phyloP scores from a whole-genome alignment of 345 rosid species.

The Populus deltoides region DNA sequence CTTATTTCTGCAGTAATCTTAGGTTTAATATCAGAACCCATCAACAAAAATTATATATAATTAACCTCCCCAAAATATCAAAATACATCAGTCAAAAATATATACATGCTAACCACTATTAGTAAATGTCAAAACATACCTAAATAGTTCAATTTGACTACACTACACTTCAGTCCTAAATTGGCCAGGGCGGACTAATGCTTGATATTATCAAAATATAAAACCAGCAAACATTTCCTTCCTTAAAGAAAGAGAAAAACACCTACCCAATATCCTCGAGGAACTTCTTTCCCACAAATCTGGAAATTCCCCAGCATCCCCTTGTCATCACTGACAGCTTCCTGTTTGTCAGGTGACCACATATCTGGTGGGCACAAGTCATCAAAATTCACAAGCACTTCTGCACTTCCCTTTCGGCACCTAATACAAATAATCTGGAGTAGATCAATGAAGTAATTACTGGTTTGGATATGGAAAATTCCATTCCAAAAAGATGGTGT shows the following conservation, averaged over 20 bases:
- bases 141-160: not conserved
- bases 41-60: not conserved
- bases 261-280: slow-evolving; percentile 94
- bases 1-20: not conserved
- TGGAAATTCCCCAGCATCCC: slow-evolving; percentile 42
- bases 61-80: not conserved
- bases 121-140: not conserved
- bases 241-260: not conserved
- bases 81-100: not conserved
- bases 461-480: slow-evolving; percentile 11
- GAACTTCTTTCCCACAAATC: slow-evolving; percentile 92
- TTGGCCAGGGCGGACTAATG: not conserved
- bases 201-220: not conserved
- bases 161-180: not conserved
- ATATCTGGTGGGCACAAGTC: slow-evolving; percentile 58
- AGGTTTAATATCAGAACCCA: not conserved
- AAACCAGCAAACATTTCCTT: not conserved
- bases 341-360: slow-evolving; percentile 35
- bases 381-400: slow-evolving; percentile 76
- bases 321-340: slow-evolving; percentile 29
- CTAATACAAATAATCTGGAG: slow-evolving; percentile 41
- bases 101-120: not conserved
- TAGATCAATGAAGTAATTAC: slow-evolving; percentile 32
- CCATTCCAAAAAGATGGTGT: slow-evolving; percentile 3
- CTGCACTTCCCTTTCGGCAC: slow-evolving; percentile 96